These are phyloP conservation scores for Skeletonema marinoi DNA, from an alignment of 108 stramenopile genomes.

Conservation along the genomic window DNA sequence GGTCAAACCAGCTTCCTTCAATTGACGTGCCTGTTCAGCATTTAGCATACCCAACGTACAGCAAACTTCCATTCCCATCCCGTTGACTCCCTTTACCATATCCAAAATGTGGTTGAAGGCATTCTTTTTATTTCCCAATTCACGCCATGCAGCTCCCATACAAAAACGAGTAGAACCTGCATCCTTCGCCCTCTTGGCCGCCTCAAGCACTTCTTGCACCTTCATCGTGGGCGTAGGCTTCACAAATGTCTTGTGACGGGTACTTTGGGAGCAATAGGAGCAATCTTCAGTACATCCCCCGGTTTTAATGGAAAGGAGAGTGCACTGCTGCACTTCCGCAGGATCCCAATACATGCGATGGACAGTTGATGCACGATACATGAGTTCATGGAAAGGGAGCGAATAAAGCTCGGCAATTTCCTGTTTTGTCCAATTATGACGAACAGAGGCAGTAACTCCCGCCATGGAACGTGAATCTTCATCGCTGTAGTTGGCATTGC, in stretches of 20 bases:
- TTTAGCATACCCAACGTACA: slow-evolving; percentile 97
- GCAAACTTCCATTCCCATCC: slow-evolving; percentile 95
- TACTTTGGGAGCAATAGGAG: slow-evolving; percentile 95
- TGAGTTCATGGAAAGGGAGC: slow-evolving; percentile 94
- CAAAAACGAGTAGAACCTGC: slow-evolving; percentile 98
- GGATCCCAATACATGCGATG: slow-evolving; percentile 99
- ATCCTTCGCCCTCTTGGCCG: slow-evolving; percentile 92
- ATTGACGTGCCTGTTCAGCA: slow-evolving; percentile 93
- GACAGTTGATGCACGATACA: slow-evolving; percentile 92
- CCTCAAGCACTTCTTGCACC: slow-evolving; percentile 95
- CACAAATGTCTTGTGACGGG: slow-evolving; percentile 96
- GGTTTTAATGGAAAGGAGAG: slow-evolving; percentile 96
- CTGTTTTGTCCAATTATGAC: slow-evolving; percentile 92
- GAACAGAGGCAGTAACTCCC: slow-evolving; percentile 73
- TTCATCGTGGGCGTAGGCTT: slow-evolving; percentile 98
- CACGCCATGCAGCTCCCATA: slow-evolving; percentile 99
- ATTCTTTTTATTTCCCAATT: slow-evolving; percentile 97
- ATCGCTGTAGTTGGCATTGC: slow-evolving; percentile 72
- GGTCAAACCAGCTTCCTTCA: slow-evolving; percentile 95
- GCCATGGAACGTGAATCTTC: slow-evolving; percentile 75
- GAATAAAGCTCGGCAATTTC: slow-evolving; percentile 92
- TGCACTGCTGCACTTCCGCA: slow-evolving; percentile 96
- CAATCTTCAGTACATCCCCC: slow-evolving; percentile 99
- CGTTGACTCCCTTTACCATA: slow-evolving; percentile 93
- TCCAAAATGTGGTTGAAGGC: slow-evolving; percentile 96